Evolutionary conservation across 257 asterid species (phyloP), one percentile per base, ranked within the genome.

Genomic region (Solanum chiquidenum): DNA sequence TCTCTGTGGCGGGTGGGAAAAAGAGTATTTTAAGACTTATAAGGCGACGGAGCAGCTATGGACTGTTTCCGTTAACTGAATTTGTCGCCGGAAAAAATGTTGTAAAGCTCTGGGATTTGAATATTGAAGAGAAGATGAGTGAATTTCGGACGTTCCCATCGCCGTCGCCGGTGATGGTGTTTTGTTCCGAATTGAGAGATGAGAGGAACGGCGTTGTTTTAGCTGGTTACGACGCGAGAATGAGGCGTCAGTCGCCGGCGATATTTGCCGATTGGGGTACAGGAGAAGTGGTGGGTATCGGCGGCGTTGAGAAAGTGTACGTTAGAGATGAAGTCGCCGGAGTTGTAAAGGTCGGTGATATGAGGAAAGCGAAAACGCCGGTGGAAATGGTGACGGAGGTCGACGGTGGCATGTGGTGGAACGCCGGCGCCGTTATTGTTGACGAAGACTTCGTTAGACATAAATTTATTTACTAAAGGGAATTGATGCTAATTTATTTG

Each of bases 71-170:
- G 1, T 92, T 94, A 96, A 64, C 94, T 35, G 98, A 93, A 0
- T 91, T 93, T 72, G 62, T 92, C 2, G 86, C 91, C 44, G 98
- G 98, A 23, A 90, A 91, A 83, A 94, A 89, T 64, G 98, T 97
- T 9, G 99, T 97, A 0, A 94, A 92, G 93, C 92, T 96, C 13
- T 96, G 99, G 99, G 99, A 97, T 87, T 88, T 83, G 20, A 86
- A 90, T 62, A 90, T 64, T 7, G 89, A 83, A 1, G 55, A 68
- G 33, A 86, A 77, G 20, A 66, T 84, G 3, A 49, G 87, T 71
- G 91, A 89, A 27, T 86, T 55, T 29, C 20, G 2, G 37, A 75
- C 5, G 11, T 2, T 68, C 11, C 38, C 40, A 5, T 68, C 75
- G 10, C 75, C 37, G 37, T 68, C 37, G 20, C 75, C 75, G 75